Percentiles rank a stretch among this genome's conserved stretches.
Conservation (phyloP, 345 rosid species). For the Murraya paniculata region DNA sequence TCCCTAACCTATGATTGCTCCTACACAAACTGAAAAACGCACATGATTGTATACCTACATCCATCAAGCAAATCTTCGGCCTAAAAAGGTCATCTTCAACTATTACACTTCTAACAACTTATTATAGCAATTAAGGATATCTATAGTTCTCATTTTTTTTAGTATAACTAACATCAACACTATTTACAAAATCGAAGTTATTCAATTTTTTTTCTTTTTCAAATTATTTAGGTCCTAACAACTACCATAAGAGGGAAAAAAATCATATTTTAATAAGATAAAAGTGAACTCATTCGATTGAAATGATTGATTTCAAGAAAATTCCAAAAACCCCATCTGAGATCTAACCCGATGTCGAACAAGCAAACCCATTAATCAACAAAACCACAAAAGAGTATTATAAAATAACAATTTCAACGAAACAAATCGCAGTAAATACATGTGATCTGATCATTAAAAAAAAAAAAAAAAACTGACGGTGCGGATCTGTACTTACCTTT, state of each 20-base stretch:
- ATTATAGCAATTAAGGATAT: neutral
- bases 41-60: neutral
- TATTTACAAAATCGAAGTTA: neutral
- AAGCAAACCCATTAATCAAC: neutral
- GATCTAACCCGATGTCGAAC: constrained; percentile 15
- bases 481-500: constrained; percentile 44
- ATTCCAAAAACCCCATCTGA: neutral
- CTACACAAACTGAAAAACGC: neutral
- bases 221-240: neutral
- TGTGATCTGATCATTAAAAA: neutral
- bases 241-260: too few species aligned
- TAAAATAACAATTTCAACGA: neutral
- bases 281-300: neutral
- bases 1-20: neutral
- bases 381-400: neutral
- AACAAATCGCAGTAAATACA: neutral
- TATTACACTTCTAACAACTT: neutral
- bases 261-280: neutral
- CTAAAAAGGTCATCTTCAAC: neutral
- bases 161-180: neutral
- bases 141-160: neutral
- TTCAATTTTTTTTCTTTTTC: neutral
- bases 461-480: neutral
- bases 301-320: constrained; percentile 3
- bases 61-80: neutral